Base-by-base conservation (phyloP, 768 basidiomycete genomes). In the Artomyces pyxidatus region DNA sequence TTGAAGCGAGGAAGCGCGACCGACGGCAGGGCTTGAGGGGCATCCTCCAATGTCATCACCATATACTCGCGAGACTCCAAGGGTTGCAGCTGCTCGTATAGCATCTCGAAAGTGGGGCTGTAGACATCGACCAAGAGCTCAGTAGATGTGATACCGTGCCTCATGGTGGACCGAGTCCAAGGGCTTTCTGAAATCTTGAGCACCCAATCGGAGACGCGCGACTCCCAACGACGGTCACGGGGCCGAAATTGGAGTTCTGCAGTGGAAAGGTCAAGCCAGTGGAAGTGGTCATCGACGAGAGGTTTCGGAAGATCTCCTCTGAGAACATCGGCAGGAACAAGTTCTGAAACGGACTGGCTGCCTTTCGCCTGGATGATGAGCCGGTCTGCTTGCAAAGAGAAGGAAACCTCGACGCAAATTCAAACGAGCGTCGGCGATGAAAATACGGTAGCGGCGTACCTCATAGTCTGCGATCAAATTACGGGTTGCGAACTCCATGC, bases 1-100 rank as follows among this genome's bases (percentile, higher is more conserved):
- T 62, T 57, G 48, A 69, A 71, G 22, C 73, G 69, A 19, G 70
- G 71, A 5, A 77, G 56, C 0, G 58, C 46, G 29, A 68, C 60
- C 1, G 53, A 58, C 1, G 53, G 58, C 0, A 77, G 30, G 30
- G 19, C 37, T 43, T 25, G 44, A 29, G 4, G 35, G 1, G 16
- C 26, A 4, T 8, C 26, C 6, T 25, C 29, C 4, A 11, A 42
- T n/a, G 22, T 45, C 28, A 39, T 12, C 8, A 45, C 3, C 12
- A 44, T 12, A 16, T 45, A 8, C 17, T 39, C 42, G 7, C 23
- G 32, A 16, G n/a, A 27, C 22, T 50, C 49, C 35, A 50, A 5
- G 16, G 30, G 30, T 8, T 16, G 8, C 30, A 32, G 30, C 9
- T 16, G 30, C 8, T 32, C 16, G 8, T 8, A 8, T 8, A 32